These are phyloP conservation scores for Acanthamoeba triangularis DNA, from an alignment of 208 protist species.

Conservation along the genomic window DNA sequence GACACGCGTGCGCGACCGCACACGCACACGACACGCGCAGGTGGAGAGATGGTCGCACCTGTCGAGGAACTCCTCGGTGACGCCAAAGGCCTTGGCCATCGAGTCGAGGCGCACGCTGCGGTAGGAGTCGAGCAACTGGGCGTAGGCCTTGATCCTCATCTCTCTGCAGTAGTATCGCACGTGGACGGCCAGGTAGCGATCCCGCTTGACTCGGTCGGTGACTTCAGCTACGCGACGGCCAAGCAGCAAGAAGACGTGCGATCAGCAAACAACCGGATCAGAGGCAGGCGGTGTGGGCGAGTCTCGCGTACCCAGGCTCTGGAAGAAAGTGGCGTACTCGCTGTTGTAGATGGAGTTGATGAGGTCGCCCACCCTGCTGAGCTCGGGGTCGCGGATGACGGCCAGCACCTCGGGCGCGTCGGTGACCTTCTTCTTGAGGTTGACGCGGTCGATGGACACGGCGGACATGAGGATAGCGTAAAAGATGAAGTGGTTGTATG, in stretches of 20 bases:
- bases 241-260: not conserved
- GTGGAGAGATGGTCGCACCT: slow-evolving; percentile 5
- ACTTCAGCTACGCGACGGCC: slow-evolving; percentile 88
- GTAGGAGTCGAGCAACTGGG: slow-evolving; percentile 99
- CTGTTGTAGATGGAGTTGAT: slow-evolving; percentile 97
- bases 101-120: slow-evolving; percentile 96
- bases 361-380: slow-evolving; percentile 94
- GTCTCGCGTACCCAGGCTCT: slow-evolving; percentile 89
- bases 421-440: slow-evolving; percentile 91
- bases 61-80: slow-evolving; percentile 93
- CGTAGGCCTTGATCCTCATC: slow-evolving; percentile 97
- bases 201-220: slow-evolving; percentile 93
- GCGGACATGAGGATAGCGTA: slow-evolving; percentile 96
- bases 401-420: slow-evolving; percentile 91
- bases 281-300: not conserved
- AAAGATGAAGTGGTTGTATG: slow-evolving; percentile 90
- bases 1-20: not conserved
- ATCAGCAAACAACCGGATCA: slow-evolving; percentile 15
- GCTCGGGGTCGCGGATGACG: slow-evolving; percentile 92
- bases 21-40: not conserved
- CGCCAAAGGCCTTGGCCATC: slow-evolving; percentile 97
- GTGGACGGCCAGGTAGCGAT: slow-evolving; percentile 96
- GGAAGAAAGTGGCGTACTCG: slow-evolving; percentile 96
- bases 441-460: slow-evolving; percentile 93
- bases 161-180: slow-evolving; percentile 98